Evolutionary conservation across 345 rosid genomes (phyloP), one percentile per base, ranked within the genome.

Genomic region (Excoecaria cochinchinensis): DNA sequence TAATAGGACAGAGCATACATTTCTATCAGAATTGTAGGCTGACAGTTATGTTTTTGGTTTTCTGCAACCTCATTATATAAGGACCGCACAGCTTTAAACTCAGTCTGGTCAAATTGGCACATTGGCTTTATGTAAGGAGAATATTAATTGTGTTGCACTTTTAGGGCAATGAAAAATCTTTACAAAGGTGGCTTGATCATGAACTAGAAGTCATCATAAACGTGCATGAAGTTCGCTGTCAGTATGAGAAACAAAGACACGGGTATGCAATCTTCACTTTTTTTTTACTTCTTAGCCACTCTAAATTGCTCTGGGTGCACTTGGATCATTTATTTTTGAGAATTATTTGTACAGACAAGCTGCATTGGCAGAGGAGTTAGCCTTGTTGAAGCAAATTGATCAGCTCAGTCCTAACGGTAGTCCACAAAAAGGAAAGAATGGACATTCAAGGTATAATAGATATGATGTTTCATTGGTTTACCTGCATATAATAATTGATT

Each of bases 201-300:
- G 99, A 95, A 84, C 85, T 95, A 76, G 98, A 95, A 86, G 97
- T 95, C 79, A 91, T 95, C 95, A 97, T 93, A 83, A 90, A 95
- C 82, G 93, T 95, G 82, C 98, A 93, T 81, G 99, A 90, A 90
- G 99, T 95, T 69, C 99, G 98, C 68, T 87, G 85, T 62, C 98
- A 95, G 80, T 93, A 93, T 73, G 98, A 93, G 87, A 95, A 89
- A 79, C 99, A 95, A 85, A 91, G 95, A 84, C 93, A 95, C 75
- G 97, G 91, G 99, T 95, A 90, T 52, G 98, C 81, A 31, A 11
- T 52, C 61, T 52, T 39, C 15, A 53, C 61, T 53, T 25, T 51
- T 24, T 24, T 8, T 69, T 22, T 40, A 36, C 48, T 22, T 50
- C 44, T 12, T 38, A 68, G 22, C 53, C 36, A 19, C 38, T 9